Percentiles rank a stretch among this genome's conserved stretches.
phyloP scores from a whole-genome alignment of 148 eudicot genomes.

The Silene conica region DNA sequence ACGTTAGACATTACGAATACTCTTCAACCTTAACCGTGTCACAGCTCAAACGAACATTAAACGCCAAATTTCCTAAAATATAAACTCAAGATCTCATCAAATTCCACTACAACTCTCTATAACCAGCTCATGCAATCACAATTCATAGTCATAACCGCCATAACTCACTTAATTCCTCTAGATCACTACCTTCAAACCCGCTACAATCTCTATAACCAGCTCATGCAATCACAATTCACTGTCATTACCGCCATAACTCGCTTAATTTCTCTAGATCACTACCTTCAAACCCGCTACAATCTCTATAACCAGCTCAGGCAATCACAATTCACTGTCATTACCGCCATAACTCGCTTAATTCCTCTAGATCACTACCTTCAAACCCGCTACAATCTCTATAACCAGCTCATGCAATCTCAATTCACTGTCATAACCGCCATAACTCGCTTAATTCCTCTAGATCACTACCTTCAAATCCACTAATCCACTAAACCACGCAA shows the following conservation, averaged over 20 bases:
- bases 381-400: neutral
- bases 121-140: constrained; percentile 1
- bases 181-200: neutral
- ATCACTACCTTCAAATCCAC: neutral
- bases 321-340: neutral
- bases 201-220: neutral
- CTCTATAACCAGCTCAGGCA: neutral
- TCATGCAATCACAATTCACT: neutral
- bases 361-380: neutral
- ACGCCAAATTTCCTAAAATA: neutral
- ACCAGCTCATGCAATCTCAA: constrained; percentile 2
- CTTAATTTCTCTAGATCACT: neutral
- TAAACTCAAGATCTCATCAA: neutral
- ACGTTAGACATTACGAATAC: too few relatives aligned
- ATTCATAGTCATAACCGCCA: neutral
- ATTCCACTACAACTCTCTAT: neutral
- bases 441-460: neutral
- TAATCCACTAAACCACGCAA: neutral
- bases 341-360: neutral
- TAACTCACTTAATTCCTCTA: neutral
- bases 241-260: neutral
- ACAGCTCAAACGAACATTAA: neutral
- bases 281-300: neutral
- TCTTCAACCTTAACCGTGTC: too few relatives aligned
- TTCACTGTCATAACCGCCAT: neutral